Evolutionary conservation across 768 basidiomycete genomes (phyloP), one percentile per base, ranked within the genome.

Genomic region (Russula earlei): DNA sequence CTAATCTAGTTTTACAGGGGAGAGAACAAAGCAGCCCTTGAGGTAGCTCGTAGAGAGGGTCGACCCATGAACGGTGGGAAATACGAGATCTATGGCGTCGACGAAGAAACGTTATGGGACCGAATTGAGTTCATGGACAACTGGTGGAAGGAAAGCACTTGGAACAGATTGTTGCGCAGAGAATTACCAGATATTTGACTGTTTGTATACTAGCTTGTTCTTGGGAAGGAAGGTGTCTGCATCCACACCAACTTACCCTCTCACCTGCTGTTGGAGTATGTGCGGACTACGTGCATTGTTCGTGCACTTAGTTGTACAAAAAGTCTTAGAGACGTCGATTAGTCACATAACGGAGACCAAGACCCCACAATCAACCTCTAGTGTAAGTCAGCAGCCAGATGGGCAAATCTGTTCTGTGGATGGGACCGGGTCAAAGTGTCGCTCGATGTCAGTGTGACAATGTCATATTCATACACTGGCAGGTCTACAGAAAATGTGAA

Each of bases 101-200:
- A 87, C 54, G 92, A 94, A 67, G 90, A 93, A 66, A 78, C 79
- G 0, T 68, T 95, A 14, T 94, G 92, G 85, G 86, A 86, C 38
- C 77, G 84, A 41, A 84, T 95, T 34, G 79, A 85, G 60, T 74
- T 75, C 49, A 87, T 91, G 84, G 82, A 86, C 19, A 89, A 91
- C 38, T 91, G 88, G 90, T 94, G 92, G 91, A 90, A 82, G 66
- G 89, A 92, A 65, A 87, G 82, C 59, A 94, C 91, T 48, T 95
- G 91, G 90, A 81, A 75, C 37, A 74, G 91, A 56, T 70, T 94
- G 52, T 80, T 90, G 64, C 82, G 84, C 61, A 75, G 91, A 66
- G 91, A 94, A 69, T 69, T 93, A 52, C 91, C 91, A n/a, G 91
- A 93, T 70, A 49, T 79, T 62, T 74, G 64, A 61, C 20, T 5